phyloP scores from a whole-genome alignment of 2,329 filamentous ascomycete genomes.

The Mycogone perniciosa region DNA sequence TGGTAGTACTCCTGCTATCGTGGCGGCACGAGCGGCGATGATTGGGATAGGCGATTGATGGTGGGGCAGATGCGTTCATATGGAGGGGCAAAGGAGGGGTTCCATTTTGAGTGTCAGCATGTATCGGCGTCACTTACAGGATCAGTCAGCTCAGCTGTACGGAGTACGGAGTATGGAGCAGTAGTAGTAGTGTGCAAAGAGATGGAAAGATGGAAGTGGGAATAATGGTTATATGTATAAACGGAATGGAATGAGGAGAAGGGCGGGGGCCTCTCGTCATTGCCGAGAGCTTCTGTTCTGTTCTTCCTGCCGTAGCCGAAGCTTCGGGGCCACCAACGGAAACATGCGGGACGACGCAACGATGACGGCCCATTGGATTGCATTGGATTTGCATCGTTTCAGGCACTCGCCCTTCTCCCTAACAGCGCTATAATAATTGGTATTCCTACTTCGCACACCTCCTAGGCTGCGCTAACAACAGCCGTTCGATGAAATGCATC shows the following conservation, averaged over 20 bases:
- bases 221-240: neutral
- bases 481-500: slow-evolving; percentile 1
- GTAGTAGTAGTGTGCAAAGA: neutral
- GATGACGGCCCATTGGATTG: neutral
- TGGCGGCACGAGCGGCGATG: neutral
- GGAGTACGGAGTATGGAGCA: neutral
- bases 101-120: neutral
- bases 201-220: neutral
- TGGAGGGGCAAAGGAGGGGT: slow-evolving; percentile 9
- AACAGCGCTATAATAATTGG: too few relatives aligned
- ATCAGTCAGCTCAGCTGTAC: neutral
- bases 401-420: too few relatives aligned
- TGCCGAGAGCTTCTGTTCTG: slow-evolving; percentile 17
- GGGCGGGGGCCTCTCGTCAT: slow-evolving; percentile 16
- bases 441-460: too few relatives aligned
- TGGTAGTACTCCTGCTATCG: neutral
- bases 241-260: neutral
- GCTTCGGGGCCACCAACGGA: slow-evolving; percentile 20
- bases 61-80: slow-evolving; percentile 8
- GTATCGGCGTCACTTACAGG: neutral
- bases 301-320: slow-evolving; percentile 26
- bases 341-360: slow-evolving; percentile 27
- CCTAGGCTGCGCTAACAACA: neutral
- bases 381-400: too few relatives aligned
- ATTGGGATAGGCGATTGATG: slow-evolving; percentile 4